Percentiles rank a stretch among this genome's conserved stretches.
phyloP scores from a whole-genome alignment of 495 filamentous ascomycete genomes.

The Cryomyces minteri region DNA sequence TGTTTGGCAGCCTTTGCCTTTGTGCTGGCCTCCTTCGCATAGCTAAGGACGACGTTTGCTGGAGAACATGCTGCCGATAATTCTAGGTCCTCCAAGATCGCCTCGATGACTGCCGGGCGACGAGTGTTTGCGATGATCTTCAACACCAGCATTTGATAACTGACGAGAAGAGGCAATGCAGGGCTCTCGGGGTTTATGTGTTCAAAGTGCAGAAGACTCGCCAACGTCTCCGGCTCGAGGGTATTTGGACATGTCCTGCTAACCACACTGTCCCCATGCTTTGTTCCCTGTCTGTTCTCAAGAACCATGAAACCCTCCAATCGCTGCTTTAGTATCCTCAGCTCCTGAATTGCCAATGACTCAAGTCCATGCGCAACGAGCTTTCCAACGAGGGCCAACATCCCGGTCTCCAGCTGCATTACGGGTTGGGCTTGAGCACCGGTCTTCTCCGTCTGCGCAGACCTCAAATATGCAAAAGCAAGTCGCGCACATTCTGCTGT shows the following conservation, averaged over 20 bases:
- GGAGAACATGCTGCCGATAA: constrained; percentile 41
- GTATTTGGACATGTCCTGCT: constrained; percentile 2
- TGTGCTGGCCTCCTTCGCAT: constrained; percentile 26
- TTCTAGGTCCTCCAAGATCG: constrained; percentile 19
- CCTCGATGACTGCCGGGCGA: constrained; percentile 16
- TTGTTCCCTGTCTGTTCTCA: neutral
- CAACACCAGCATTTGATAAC: constrained; percentile 27
- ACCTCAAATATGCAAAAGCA: constrained; percentile 51
- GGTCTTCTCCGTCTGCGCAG: constrained; percentile 29
- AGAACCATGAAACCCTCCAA: constrained; percentile 21
- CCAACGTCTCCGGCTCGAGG: constrained; percentile 26
- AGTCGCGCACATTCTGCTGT: constrained; percentile 60
- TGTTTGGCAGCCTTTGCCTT: constrained; percentile 45
- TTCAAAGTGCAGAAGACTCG: constrained; percentile 44
- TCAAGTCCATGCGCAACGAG: constrained; percentile 54
- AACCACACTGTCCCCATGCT: constrained; percentile 11
- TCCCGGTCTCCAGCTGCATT: constrained; percentile 69
- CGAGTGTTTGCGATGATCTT: constrained; percentile 27
- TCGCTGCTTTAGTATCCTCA: constrained; percentile 47
- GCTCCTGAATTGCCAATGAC: constrained; percentile 59
- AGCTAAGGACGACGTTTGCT: constrained; percentile 36
- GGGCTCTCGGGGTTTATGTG: constrained; percentile 5
- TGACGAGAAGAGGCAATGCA: constrained; percentile 14
- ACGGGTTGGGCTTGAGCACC: constrained; percentile 30
- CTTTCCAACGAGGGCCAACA: constrained; percentile 56